phyloP scores from a whole-genome alignment of 2,329 filamentous ascomycete species.

The Magnaporthales sp. region DNA sequence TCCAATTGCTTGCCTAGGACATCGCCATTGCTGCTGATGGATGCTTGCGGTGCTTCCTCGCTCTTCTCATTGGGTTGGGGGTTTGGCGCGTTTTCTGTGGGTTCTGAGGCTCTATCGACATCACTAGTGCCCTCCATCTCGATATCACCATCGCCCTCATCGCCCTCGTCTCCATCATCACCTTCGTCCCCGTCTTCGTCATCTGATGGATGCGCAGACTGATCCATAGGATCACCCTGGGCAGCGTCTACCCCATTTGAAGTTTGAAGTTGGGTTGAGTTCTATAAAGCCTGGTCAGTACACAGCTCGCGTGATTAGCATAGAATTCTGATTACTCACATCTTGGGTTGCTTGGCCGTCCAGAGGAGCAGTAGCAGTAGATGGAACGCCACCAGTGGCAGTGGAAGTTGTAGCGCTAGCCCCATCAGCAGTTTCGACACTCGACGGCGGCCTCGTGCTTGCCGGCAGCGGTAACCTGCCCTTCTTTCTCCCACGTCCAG shows the following conservation, averaged over 20 bases:
- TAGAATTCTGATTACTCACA: not conserved
- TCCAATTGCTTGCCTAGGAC: not conserved
- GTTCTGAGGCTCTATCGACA: not conserved
- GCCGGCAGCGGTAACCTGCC: conserved; percentile 47
- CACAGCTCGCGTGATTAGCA: not conserved
- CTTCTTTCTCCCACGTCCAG: conserved; percentile 73
- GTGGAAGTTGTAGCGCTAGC: not conserved
- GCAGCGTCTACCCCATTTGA: not conserved
- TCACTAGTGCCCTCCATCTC: conserved; percentile 5
- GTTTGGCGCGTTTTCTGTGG: not conserved
- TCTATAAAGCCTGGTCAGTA: not conserved
- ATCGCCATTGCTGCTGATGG: not conserved
- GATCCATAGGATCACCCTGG: conserved; percentile 3
- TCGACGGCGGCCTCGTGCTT: conserved; percentile 3
- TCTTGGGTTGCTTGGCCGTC: not conserved
- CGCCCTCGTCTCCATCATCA: conserved; percentile 1
- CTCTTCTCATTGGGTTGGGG: not conserved
- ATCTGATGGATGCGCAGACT: conserved; percentile 2
- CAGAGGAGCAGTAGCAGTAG: not conserved
- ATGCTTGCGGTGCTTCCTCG: not conserved
- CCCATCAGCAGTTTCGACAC: not conserved
- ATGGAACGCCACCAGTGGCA: not conserved
- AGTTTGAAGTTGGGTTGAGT: not conserved
- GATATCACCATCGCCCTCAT: conserved; percentile 1
- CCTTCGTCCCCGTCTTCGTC: conserved; percentile 5